Conservation (phyloP, 495 filamentous ascomycete genomes). For the Neurospora sp. region DNA sequence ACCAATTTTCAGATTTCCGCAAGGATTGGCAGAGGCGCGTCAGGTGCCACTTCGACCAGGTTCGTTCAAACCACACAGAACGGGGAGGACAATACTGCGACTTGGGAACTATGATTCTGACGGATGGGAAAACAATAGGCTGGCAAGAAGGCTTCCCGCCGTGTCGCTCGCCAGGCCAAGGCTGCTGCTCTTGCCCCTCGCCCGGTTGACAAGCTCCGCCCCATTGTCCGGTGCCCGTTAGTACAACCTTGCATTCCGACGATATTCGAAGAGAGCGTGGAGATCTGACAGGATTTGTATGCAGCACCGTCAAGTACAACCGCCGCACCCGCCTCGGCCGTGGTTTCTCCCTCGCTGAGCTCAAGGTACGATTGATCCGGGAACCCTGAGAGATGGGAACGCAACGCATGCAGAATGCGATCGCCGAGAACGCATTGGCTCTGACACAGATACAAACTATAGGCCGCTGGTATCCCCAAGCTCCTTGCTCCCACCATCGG, state of each 20-base stretch:
- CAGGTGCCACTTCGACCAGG: conserved; percentile 98
- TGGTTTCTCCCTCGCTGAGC: conserved; percentile 92
- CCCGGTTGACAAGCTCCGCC: conserved; percentile 92
- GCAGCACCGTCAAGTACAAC: conserved; percentile 78
- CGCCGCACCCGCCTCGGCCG: conserved; percentile 91
- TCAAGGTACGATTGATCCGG: conserved; percentile 63
- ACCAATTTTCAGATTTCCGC: conserved; percentile 70
- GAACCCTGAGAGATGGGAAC: not conserved
- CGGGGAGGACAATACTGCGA: not conserved
- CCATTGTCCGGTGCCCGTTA: conserved; percentile 82
- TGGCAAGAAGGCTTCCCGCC: conserved; percentile 84
- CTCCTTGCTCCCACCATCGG: conserved; percentile 90
- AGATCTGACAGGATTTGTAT: conserved; percentile 22
- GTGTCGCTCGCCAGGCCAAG: conserved; percentile 82
- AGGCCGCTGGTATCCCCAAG: conserved; percentile 94
- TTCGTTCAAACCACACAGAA: conserved; percentile 35
- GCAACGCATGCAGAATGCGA: not conserved
- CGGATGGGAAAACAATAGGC: conserved; percentile 52
- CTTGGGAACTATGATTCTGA: conserved; percentile 19
- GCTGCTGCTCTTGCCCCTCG: conserved; percentile 89
- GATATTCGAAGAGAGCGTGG: not conserved
- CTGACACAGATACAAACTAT: conserved; percentile 1
- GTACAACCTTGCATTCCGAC: conserved; percentile 6
- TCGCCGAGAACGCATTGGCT: conserved; percentile 6
- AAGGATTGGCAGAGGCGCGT: conserved; percentile 99